A percentile compares a stretch with the other conserved stretches of the same genome.
Evolutionary conservation across 164 flowering plant genomes (phyloP).

Genomic region (Chloranthus sessilifolius): DNA sequence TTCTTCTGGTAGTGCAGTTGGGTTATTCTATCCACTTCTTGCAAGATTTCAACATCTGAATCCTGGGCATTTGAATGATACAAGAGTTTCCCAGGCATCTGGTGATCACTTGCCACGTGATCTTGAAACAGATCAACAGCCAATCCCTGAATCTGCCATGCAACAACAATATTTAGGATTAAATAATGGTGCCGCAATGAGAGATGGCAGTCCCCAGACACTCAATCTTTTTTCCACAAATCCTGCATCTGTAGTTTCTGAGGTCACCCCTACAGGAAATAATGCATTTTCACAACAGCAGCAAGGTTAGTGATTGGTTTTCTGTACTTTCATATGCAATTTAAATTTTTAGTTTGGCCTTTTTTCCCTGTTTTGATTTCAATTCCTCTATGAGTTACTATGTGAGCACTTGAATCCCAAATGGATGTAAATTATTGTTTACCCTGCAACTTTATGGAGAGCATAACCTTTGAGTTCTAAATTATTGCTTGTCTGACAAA

Average conservation of each 20-base stretch:
- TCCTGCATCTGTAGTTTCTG: constrained; percentile 7
- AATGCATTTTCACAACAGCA: constrained; percentile 2
- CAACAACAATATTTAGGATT: constrained; percentile 27
- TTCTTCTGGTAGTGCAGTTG: constrained; percentile 41
- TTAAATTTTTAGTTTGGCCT: neutral
- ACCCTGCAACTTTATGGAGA: no score
- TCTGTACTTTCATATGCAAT: neutral
- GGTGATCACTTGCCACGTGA: constrained; percentile 17
- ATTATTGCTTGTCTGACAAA: no score
- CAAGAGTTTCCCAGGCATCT: constrained; percentile 37
- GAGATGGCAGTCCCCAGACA: constrained; percentile 20
- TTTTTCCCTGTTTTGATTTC: neutral
- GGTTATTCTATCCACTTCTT: constrained; percentile 59
- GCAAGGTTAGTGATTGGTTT: constrained; percentile 10
- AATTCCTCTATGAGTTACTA: no score
- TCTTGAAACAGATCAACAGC: constrained; percentile 21
- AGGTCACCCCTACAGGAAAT: constrained; percentile 1
- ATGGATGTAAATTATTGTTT: no score
- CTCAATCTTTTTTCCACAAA: neutral
- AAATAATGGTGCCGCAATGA: constrained; percentile 14
- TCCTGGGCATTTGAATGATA: constrained; percentile 28
- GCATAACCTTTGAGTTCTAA: no score
- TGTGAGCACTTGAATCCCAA: no score
- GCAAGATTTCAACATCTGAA: constrained; percentile 54
- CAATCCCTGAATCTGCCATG: constrained; percentile 19